Evolutionary conservation across 2,329 filamentous ascomycete genomes (phyloP).

Genomic region (Albophoma yamanashiensis): DNA sequence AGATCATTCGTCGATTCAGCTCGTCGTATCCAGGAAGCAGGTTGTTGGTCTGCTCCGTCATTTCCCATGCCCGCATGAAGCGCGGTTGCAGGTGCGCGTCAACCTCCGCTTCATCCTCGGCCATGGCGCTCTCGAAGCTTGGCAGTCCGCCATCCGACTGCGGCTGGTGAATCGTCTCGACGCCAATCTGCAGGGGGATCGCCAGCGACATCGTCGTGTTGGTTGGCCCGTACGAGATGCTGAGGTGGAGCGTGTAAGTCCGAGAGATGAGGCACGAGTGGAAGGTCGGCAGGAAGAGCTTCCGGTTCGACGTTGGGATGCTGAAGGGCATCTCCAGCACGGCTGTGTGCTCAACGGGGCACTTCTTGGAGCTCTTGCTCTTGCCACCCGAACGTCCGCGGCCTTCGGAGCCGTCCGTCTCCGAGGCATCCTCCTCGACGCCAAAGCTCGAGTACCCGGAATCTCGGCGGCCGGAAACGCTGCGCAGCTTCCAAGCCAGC

Average conservation of each 20-base stretch:
- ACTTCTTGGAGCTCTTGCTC: constrained; percentile 14
- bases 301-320: constrained; percentile 35
- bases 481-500: constrained; percentile 30
- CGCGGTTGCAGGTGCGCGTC: constrained; percentile 33
- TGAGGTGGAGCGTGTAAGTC: constrained; percentile 41
- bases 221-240: constrained; percentile 29
- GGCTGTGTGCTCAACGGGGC: constrained; percentile 27
- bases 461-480: constrained; percentile 29
- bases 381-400: not conserved
- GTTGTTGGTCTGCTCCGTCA: constrained; percentile 18
- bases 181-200: constrained; percentile 41
- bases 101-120: constrained; percentile 27
- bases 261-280: constrained; percentile 47
- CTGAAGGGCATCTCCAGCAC: constrained; percentile 35
- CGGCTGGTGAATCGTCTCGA: constrained; percentile 25
- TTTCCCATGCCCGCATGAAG: constrained; percentile 21
- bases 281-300: constrained; percentile 44
- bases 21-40: constrained; percentile 30
- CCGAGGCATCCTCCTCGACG: constrained; percentile 21
- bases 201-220: constrained; percentile 32
- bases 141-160: constrained; percentile 26
- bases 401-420: constrained; percentile 14
- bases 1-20: constrained; percentile 14
- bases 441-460: constrained; percentile 42
- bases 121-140: constrained; percentile 38